Conservation (phyloP, 345 rosid species). For the Carallia brachiata region DNA sequence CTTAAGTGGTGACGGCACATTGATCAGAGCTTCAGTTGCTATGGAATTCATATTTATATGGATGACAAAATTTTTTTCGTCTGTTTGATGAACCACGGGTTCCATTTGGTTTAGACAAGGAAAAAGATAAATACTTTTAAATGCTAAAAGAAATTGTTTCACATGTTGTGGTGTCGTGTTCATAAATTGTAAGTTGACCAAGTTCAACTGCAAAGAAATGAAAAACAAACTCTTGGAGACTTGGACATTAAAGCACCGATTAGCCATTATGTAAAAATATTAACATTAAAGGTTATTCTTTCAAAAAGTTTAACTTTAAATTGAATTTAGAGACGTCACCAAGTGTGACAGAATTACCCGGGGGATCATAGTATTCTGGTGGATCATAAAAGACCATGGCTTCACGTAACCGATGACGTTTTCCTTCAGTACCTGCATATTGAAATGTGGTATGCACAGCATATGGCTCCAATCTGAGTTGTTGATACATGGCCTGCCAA, state of each 20-base stretch:
- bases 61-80: not conserved
- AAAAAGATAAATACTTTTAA: not conserved
- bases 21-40: not conserved
- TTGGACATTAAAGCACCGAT: slow-evolving; percentile 5
- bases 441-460: slow-evolving; percentile 98
- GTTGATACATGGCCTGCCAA: slow-evolving; percentile 80
- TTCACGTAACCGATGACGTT: slow-evolving; percentile 93
- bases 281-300: not conserved
- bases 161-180: not conserved
- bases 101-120: not conserved
- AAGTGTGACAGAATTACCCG: slow-evolving; percentile 47
- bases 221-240: not conserved
- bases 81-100: not conserved
- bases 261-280: not conserved
- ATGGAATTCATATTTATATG: not conserved
- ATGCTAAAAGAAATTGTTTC: not conserved
- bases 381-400: slow-evolving; percentile 87
- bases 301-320: not conserved
- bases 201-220: not conserved
- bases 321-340: slow-evolving; percentile 3
- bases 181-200: not conserved
- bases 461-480: slow-evolving; percentile 84
- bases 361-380: slow-evolving; percentile 76
- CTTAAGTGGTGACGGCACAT: not conserved
- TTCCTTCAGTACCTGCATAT: slow-evolving; percentile 95